phyloP scores from a whole-genome alignment of 768 basidiomycete species.

The Boletellus emodensis region DNA sequence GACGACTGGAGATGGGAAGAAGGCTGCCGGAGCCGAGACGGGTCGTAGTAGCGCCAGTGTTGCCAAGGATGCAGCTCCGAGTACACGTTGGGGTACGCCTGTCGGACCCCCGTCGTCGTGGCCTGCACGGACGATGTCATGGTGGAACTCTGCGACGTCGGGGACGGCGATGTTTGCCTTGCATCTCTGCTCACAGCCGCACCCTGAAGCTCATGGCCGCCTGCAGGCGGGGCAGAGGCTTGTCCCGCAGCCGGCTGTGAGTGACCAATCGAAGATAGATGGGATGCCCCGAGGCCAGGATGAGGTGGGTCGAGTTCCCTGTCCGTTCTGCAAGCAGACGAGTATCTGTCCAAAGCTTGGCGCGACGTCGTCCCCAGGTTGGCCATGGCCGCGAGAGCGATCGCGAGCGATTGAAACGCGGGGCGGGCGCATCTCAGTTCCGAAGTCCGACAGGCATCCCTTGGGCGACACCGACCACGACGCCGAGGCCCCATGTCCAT shows the following conservation, averaged over 20 bases:
- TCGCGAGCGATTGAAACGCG: not conserved
- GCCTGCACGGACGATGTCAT: not conserved
- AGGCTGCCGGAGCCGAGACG: not conserved
- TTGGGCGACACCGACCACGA: slow-evolving; percentile 7
- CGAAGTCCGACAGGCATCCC: slow-evolving; percentile 20
- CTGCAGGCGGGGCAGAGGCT: not conserved
- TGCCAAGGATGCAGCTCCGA: not conserved
- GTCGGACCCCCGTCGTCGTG: not conserved
- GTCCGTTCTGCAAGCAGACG: not conserved
- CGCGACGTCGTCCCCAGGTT: not conserved
- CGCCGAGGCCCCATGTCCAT: slow-evolving; percentile 15
- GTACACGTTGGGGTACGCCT: not conserved
- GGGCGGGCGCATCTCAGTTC: slow-evolving; percentile 6
- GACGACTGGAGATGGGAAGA: not conserved
- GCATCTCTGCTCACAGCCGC: not conserved
- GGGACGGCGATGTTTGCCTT: not conserved
- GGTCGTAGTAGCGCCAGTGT: slow-evolving; percentile 1
- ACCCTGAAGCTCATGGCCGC: not conserved
- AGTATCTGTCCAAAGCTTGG: not conserved
- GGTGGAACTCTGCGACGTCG: not conserved
- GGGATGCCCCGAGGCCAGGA: not conserved
- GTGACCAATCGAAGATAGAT: not conserved
- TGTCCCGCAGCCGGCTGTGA: not conserved
- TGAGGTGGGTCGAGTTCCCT: no score
- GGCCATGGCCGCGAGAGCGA: slow-evolving; percentile 2